These are phyloP conservation scores for Gymnopilus junonius DNA, from an alignment of 768 basidiomycete species.

Conservation along the genomic window DNA sequence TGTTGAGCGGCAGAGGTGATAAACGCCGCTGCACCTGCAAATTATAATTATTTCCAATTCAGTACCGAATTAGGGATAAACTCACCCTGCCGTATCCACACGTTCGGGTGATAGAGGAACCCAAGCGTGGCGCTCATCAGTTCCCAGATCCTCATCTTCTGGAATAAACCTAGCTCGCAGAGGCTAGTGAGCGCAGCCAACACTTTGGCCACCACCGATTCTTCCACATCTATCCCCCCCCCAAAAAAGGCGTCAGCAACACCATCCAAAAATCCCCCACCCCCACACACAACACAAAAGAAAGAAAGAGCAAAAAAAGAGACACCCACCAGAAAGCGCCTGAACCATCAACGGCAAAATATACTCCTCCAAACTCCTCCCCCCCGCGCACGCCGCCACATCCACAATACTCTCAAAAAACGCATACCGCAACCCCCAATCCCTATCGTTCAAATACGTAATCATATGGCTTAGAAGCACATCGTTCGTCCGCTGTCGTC, in stretches of 20 bases:
- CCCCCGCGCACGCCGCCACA: constrained; percentile 93
- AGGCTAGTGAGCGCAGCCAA: constrained; percentile 86
- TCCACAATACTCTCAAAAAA: constrained; percentile 97
- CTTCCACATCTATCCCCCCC: constrained; percentile 98
- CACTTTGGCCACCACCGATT: constrained; percentile 91
- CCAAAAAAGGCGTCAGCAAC: constrained; percentile 49
- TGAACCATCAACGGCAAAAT: constrained; percentile 97
- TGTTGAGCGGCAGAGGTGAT: constrained; percentile 85
- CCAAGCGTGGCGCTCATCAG: constrained; percentile 86
- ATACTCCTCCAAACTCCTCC: constrained; percentile 91
- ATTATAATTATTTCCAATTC: not conserved
- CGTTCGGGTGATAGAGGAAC: constrained; percentile 93
- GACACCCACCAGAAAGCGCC: constrained; percentile 77
- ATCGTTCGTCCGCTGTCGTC: constrained; percentile 92
- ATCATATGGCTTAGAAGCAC: constrained; percentile 90
- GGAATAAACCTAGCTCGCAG: constrained; percentile 88
- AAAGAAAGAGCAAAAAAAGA: too few species aligned
- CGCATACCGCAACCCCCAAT: constrained; percentile 88
- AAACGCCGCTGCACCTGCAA: constrained; percentile 81
- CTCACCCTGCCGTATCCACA: constrained; percentile 94
- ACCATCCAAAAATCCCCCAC: not conserved
- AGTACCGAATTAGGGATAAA: not conserved
- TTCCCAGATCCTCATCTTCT: constrained; percentile 97
- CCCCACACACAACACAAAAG: not conserved
- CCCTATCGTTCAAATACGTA: constrained; percentile 62